These are phyloP conservation scores for Pseudogymnoascus sp. DNA, from an alignment of 2,329 filamentous ascomycete species.

Conservation along the genomic window DNA sequence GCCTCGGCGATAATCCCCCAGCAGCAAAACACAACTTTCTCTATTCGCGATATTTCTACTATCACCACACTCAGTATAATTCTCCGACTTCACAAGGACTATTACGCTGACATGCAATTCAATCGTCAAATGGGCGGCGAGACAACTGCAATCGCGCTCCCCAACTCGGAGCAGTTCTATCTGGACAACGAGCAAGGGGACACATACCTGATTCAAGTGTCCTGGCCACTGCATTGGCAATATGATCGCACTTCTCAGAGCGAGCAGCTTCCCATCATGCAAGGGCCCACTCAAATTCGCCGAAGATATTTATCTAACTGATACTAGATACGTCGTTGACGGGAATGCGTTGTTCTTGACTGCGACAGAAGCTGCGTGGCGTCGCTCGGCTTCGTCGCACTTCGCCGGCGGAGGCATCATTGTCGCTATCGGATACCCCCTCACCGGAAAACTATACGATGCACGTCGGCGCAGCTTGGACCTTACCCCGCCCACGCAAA, in stretches of 20 bases:
- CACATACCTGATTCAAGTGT: slow-evolving; percentile 34
- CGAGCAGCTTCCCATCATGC: slow-evolving; percentile 36
- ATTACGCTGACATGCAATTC: not conserved
- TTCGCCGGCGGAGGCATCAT: slow-evolving; percentile 42
- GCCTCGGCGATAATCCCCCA: not conserved
- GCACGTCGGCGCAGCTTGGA: not conserved
- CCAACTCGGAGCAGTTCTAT: slow-evolving; percentile 8
- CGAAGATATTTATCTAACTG: slow-evolving; percentile 32
- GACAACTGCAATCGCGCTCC: not conserved
- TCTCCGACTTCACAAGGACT: not conserved
- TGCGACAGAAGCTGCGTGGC: slow-evolving; percentile 40
- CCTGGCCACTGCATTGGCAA: slow-evolving; percentile 30
- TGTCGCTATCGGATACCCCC: slow-evolving; percentile 41
- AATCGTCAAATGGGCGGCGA: not conserved
- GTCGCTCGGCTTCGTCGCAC: slow-evolving; percentile 27
- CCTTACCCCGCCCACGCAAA: not conserved
- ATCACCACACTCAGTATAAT: not conserved
- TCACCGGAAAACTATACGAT: slow-evolving; percentile 40
- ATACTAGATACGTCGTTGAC: slow-evolving; percentile 38
- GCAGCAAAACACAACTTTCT: not conserved
- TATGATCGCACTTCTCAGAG: not conserved
- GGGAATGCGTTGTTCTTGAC: slow-evolving; percentile 36
- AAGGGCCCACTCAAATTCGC: slow-evolving; percentile 31
- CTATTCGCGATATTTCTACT: not conserved
- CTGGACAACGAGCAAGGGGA: slow-evolving; percentile 30